A percentile compares a stretch with the other conserved stretches of the same genome.
phyloP scores from a whole-genome alignment of 805 yeast species.

The Nakazawaea laoshanensis region DNA sequence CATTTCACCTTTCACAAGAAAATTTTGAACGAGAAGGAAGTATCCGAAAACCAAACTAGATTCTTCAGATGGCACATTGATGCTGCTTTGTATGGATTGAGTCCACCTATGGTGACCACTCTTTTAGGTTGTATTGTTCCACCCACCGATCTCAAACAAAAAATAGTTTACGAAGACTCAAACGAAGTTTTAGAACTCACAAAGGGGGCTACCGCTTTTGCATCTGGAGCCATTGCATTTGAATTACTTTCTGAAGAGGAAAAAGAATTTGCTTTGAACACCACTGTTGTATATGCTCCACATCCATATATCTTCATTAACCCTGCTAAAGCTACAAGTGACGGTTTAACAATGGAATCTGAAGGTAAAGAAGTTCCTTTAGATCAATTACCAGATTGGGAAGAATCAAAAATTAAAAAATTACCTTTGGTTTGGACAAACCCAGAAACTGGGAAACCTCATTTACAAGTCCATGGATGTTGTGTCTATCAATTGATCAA shows the following conservation, averaged over 20 bases:
- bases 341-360: conserved; percentile 78
- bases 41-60: conserved; percentile 58
- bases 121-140: conserved; percentile 79
- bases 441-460: conserved; percentile 76
- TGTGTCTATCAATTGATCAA: conserved; percentile 61
- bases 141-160: conserved; percentile 51
- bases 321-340: conserved; percentile 73
- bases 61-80: conserved; percentile 94
- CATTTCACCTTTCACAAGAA: conserved; percentile 74
- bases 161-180: conserved; percentile 55
- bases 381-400: conserved; percentile 77
- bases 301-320: conserved; percentile 86
- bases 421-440: conserved; percentile 91
- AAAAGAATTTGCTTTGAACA: conserved; percentile 61
- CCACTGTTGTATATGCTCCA: conserved; percentile 86
- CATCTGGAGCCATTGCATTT: conserved; percentile 77
- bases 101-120: conserved; percentile 85
- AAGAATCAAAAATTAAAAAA: conserved; percentile 62
- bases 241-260: conserved; percentile 59
- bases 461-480: conserved; percentile 83
- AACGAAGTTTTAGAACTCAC: conserved; percentile 58
- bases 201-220: conserved; percentile 87
- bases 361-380: conserved; percentile 67
- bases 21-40: conserved; percentile 54
- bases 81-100: conserved; percentile 76